Evolutionary conservation across 164 flowering plant species (phyloP).

Genomic region (Pachysandra terminalis): DNA sequence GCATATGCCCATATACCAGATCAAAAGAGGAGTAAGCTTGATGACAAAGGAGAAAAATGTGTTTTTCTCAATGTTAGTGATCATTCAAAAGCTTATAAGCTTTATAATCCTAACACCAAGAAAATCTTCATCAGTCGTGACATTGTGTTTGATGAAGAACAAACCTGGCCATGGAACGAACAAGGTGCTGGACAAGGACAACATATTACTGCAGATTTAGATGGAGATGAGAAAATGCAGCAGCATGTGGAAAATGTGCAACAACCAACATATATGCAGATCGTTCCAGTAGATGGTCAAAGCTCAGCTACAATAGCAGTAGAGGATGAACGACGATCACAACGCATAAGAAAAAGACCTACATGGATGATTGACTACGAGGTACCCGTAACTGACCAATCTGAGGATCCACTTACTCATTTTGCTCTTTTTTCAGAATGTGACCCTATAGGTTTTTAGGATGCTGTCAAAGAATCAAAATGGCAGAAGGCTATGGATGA

Average conservation of each 20-base stretch:
- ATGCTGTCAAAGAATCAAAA: too few relatives aligned
- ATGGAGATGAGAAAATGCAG: not conserved
- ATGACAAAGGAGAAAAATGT: too few relatives aligned
- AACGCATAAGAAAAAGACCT: not conserved
- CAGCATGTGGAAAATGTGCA: not conserved
- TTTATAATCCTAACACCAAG: too few relatives aligned
- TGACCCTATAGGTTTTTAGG: too few relatives aligned
- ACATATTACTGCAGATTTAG: too few relatives aligned
- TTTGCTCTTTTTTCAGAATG: too few relatives aligned
- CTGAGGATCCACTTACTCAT: too few relatives aligned
- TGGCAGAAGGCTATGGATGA: too few relatives aligned
- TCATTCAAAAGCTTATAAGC: slow-evolving; percentile 1
- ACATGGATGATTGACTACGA: slow-evolving; percentile 2
- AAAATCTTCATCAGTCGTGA: not conserved
- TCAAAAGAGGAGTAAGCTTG: too few relatives aligned
- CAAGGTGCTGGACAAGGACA: too few relatives aligned
- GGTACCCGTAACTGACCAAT: not conserved
- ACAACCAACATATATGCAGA: not conserved
- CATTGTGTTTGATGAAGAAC: slow-evolving; percentile 2
- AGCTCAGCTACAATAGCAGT: not conserved
- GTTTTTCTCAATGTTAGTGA: slow-evolving; percentile 5
- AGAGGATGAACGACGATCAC: not conserved
- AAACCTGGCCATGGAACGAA: not conserved
- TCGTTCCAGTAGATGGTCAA: not conserved
- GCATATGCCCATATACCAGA: too few relatives aligned